Conservation (phyloP, 495 filamentous ascomycete genomes). For the Letharia columbiana region DNA sequence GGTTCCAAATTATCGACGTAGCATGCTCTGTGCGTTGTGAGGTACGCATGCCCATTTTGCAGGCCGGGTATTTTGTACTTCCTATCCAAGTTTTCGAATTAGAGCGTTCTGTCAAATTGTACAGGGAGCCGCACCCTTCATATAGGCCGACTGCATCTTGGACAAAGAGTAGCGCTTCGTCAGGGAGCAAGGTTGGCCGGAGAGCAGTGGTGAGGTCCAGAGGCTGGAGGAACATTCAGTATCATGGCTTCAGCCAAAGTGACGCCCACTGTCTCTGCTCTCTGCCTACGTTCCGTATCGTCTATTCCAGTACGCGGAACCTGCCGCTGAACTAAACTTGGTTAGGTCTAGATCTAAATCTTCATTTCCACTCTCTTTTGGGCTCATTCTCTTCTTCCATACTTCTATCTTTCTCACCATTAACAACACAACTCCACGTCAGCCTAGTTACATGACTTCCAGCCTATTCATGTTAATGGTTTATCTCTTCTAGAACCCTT, state of each 20-base stretch:
- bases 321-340: conserved; percentile 6
- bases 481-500: not conserved
- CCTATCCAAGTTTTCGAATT: conserved; percentile 36
- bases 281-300: not conserved
- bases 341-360: not conserved
- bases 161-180: conserved; percentile 87
- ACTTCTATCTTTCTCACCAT: not conserved
- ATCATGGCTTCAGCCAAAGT: conserved; percentile 17
- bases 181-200: conserved; percentile 79
- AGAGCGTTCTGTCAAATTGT: conserved; percentile 4
- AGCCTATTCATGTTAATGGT: not conserved
- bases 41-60: conserved; percentile 91
- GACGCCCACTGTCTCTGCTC: conserved; percentile 3
- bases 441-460: not conserved
- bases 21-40: conserved; percentile 90
- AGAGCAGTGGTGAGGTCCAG: conserved; percentile 92
- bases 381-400: not conserved
- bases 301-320: not conserved
- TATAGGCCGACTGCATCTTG: conserved; percentile 96
- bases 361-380: not conserved
- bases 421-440: not conserved
- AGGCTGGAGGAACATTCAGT: conserved; percentile 91
- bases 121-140: conserved; percentile 60
- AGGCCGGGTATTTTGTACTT: conserved; percentile 93
- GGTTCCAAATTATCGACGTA: conserved; percentile 90